Conservation (phyloP, 116 monocot species). For the Zostera marina region DNA sequence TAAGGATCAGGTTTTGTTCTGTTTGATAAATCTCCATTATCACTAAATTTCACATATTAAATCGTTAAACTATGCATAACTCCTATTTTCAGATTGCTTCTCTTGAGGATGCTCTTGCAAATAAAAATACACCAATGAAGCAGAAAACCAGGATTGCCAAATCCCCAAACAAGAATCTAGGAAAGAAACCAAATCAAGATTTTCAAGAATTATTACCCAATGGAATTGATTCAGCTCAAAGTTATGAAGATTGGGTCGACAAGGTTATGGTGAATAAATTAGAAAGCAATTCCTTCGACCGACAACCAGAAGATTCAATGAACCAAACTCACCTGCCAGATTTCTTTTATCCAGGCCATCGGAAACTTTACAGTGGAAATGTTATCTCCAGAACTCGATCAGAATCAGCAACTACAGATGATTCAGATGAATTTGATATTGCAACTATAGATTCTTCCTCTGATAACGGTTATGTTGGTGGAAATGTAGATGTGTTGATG, state of each 20-base stretch:
- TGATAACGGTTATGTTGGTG: conserved; percentile 27
- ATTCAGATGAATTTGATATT: conserved; percentile 68
- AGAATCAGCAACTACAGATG: conserved; percentile 52
- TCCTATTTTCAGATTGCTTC: conserved; percentile 35
- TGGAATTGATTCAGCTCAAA: conserved; percentile 20
- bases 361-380: conserved; percentile 14
- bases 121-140: conserved; percentile 30
- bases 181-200: conserved; percentile 54
- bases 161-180: conserved; percentile 37
- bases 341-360: conserved; percentile 32
- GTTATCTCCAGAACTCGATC: conserved; percentile 20
- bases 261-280: conserved; percentile 70
- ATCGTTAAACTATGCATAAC: neutral
- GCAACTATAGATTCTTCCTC: conserved; percentile 87
- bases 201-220: conserved; percentile 33
- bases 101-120: conserved; percentile 64
- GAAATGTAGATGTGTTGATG: conserved; percentile 28
- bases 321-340: conserved; percentile 20
- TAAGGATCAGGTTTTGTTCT: conserved; percentile 65
- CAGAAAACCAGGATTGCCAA: conserved; percentile 20
- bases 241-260: conserved; percentile 73
- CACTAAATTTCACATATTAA: neutral
- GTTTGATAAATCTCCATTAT: neutral
- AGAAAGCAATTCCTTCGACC: conserved; percentile 15
- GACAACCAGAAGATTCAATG: conserved; percentile 32